Percentiles rank a stretch among this genome's conserved stretches.
These are phyloP conservation scores for Polychaeton citri DNA, from an alignment of 2,329 filamentous ascomycete species.

Conservation along the genomic window DNA sequence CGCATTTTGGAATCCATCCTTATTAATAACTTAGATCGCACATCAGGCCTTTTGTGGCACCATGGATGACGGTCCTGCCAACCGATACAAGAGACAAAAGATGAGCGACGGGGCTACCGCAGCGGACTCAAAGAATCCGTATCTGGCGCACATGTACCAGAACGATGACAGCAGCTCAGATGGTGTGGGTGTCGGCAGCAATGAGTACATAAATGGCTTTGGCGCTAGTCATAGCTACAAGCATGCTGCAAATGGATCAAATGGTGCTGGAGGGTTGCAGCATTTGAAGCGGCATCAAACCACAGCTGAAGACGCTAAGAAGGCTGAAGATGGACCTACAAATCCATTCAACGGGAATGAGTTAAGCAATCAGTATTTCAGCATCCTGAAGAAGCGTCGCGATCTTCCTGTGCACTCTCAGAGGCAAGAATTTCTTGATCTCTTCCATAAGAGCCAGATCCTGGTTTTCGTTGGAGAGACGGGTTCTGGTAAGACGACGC, in stretches of 20 bases:
- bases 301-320: constrained; percentile 59
- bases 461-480: constrained; percentile 98
- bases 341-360: constrained; percentile 75
- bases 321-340: constrained; percentile 63
- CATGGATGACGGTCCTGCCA: background rate
- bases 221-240: constrained; percentile 29
- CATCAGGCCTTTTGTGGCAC: no score
- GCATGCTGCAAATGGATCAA: constrained; percentile 5
- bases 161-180: constrained; percentile 27
- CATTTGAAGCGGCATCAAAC: constrained; percentile 66
- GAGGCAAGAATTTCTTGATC: constrained; percentile 77
- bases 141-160: constrained; percentile 79
- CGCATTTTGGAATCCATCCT: no score
- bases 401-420: constrained; percentile 87
- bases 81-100: constrained; percentile 34
- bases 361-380: constrained; percentile 76
- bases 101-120: constrained; percentile 40
- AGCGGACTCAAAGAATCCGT: constrained; percentile 57
- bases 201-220: constrained; percentile 21
- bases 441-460: constrained; percentile 90
- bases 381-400: constrained; percentile 71
- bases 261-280: constrained; percentile 30
- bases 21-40: no score
- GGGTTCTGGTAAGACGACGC: constrained; percentile 97
- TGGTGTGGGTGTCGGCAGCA: constrained; percentile 13